Conservation (phyloP, 371 early-diverging fungal genomes). For the Mucor mucedo region DNA sequence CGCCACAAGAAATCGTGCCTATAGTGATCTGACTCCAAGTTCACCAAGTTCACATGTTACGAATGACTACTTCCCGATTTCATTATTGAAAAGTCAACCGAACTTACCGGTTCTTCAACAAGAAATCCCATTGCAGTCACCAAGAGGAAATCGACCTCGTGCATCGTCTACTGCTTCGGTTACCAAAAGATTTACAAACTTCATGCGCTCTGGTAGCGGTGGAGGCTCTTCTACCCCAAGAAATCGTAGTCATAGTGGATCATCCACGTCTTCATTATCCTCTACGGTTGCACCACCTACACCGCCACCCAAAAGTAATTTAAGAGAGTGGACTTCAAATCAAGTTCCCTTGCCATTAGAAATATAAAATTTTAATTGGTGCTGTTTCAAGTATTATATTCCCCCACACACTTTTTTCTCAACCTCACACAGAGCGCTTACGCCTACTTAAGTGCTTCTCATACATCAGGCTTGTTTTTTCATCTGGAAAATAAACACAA, state of each 20-base stretch:
- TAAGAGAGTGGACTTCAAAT: neutral
- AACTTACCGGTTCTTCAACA: slow-evolving; percentile 23
- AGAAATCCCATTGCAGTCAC: neutral
- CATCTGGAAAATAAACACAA: no score
- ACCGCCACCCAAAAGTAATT: neutral
- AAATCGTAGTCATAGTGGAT: slow-evolving; percentile 15
- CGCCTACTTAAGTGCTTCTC: no score
- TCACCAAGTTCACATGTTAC: slow-evolving; percentile 1
- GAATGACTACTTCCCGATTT: slow-evolving; percentile 22
- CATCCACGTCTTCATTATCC: slow-evolving; percentile 14
- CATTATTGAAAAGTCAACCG: slow-evolving; percentile 27
- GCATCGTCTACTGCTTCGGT: slow-evolving; percentile 32
- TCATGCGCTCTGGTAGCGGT: slow-evolving; percentile 27
- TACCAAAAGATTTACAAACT: slow-evolving; percentile 29
- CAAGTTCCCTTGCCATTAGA: no score
- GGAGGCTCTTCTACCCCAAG: neutral
- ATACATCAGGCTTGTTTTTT: no score
- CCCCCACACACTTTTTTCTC: no score
- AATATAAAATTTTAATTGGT: no score
- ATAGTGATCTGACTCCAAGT: slow-evolving; percentile 19
- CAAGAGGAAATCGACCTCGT: slow-evolving; percentile 21
- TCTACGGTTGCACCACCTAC: neutral
- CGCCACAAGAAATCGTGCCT: slow-evolving; percentile 23
- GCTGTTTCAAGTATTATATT: no score
- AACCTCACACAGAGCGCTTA: no score